A percentile compares a stretch with the other conserved stretches of the same genome.
These are phyloP conservation scores for Penicillium paxilli DNA, from an alignment of 495 filamentous ascomycete species.

Conservation along the genomic window DNA sequence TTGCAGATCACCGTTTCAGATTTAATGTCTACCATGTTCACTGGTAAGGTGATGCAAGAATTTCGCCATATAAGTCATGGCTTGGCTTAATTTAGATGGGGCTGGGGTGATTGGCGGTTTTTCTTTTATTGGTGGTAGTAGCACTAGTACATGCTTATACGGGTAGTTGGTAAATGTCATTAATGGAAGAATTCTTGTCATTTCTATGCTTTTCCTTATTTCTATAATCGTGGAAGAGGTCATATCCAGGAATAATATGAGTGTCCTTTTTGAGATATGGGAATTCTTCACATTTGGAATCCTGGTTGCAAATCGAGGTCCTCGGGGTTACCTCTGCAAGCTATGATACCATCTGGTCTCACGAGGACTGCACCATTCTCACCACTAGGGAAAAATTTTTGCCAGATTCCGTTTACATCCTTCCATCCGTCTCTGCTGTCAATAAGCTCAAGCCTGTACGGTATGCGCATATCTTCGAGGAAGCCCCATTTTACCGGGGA, in stretches of 20 bases:
- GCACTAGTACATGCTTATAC: no score
- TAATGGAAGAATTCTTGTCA: not conserved
- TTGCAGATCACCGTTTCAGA: not conserved
- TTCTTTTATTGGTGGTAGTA: no score
- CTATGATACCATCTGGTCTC: constrained; percentile 4
- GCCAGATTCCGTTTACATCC: not conserved
- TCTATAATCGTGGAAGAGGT: no score
- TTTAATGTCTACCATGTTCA: not conserved
- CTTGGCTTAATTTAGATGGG: not conserved
- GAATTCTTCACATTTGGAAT: not conserved
- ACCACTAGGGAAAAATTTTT: not conserved
- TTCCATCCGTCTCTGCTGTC: not conserved
- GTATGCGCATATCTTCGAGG: not conserved
- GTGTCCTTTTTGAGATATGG: no score
- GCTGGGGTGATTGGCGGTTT: not conserved
- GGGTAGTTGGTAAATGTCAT: not conserved
- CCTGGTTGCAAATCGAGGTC: not conserved
- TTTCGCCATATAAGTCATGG: not conserved
- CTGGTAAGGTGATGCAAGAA: not conserved
- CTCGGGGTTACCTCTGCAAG: not conserved
- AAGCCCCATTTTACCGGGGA: not conserved
- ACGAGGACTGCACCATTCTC: not conserved
- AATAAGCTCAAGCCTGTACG: not conserved
- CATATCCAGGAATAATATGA: no score
- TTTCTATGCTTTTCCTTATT: not conserved